Conservation (phyloP, 177 flowering plant genomes). For the Tripterygium wilfordii region DNA sequence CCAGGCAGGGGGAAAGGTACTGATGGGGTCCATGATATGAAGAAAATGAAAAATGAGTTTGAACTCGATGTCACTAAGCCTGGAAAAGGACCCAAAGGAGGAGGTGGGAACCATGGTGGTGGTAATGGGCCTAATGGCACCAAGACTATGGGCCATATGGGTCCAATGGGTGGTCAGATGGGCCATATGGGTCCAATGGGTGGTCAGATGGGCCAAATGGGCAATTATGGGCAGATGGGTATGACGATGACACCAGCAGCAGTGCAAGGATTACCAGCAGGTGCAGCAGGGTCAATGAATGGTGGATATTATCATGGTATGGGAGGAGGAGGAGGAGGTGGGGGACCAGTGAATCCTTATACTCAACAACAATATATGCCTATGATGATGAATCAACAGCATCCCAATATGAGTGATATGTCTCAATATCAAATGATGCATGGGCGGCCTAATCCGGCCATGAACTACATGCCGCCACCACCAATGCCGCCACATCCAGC, state of each 20-base stretch:
- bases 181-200: constrained; percentile 6
- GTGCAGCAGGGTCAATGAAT: constrained; percentile 23
- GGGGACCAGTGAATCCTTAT: constrained; percentile 27
- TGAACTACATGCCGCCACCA: constrained; percentile 24
- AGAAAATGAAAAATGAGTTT: constrained; percentile 19
- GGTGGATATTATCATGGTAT: constrained; percentile 37
- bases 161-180: too few relatives aligned
- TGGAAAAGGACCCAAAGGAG: too few relatives aligned
- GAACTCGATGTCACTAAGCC: constrained; percentile 24
- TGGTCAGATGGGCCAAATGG: constrained; percentile 19
- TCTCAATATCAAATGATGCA: constrained; percentile 55
- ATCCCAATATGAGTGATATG: constrained; percentile 25
- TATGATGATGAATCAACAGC: constrained; percentile 61
- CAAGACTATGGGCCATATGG: constrained; percentile 10
- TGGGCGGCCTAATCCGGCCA: constrained; percentile 31
- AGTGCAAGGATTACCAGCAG: constrained; percentile 42
- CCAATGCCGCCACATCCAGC: constrained; percentile 17
- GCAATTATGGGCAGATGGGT: constrained; percentile 23
- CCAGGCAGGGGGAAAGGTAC: constrained; percentile 23
- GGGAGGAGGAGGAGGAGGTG: too few relatives aligned
- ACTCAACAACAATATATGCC: constrained; percentile 42
- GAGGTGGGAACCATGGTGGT: too few relatives aligned
- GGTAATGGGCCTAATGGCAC: neutral
- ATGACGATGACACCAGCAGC: constrained; percentile 33
- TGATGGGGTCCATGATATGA: constrained; percentile 15